Base-by-base conservation (phyloP, 2,329 filamentous ascomycete genomes). In the Neopestalotiopsis rosae region DNA sequence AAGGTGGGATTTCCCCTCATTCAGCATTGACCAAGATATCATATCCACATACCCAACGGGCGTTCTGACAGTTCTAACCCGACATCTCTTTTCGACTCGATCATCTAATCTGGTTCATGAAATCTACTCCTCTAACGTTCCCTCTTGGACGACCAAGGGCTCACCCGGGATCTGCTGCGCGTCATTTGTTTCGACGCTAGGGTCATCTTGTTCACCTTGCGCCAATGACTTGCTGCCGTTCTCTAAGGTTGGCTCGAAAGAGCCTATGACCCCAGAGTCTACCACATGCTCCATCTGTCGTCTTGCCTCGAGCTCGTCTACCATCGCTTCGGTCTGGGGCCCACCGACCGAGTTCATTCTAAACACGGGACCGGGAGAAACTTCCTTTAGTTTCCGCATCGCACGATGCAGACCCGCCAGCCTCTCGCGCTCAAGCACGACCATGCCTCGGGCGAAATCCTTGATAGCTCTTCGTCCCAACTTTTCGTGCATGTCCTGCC, bases 401-500 rank as follows among this genome's bases (percentile, higher is more conserved):
- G 94, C 94, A 72, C 95, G 87, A 82, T 88, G 88, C 86, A 99
- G 91, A 24, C 92, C 91, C 73, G 94, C 94, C 72, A 97, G 82
- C 73, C 93, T 88, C 77, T 93, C 92, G 72, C 88, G 89, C 82
- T 99, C 96, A 66, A 88, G 87, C 4, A 97, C 89, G 32, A 98
- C 85, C 87, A 95, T 94, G 40, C 89, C 89, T 76, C 86, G 88
- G 20, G 93, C 95, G 74, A 97, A 89, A 61, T 94, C 90, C 72
- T 87, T 89, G 70, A 98, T 88, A 34, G 94, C 93, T 69, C 88
- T 88, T 70, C 90, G 85, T 1, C 93, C 94, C 82, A 93, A 90
- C 75, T 88, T 89, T 73, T 94, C 93, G 76, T 97, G 90, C 83
- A 94, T 89, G 56, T 97, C 94, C 76, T 97, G 95, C 94, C 96